These are phyloP conservation scores for Dactylellina leptospora DNA, from an alignment of 2,329 filamentous ascomycete species.

Conservation along the genomic window DNA sequence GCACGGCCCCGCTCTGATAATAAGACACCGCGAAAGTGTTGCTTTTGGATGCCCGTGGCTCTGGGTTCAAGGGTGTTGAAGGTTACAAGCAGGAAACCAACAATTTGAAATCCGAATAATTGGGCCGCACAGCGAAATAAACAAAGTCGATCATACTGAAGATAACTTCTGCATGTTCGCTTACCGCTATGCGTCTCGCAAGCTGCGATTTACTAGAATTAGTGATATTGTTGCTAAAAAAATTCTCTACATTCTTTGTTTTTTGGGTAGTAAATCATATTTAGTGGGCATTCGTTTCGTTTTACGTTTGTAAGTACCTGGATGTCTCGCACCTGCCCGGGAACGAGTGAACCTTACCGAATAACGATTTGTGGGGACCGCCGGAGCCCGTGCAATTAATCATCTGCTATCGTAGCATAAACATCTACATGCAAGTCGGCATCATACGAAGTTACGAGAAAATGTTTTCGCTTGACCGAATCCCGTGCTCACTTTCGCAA, in stretches of 20 bases:
- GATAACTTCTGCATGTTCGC: slow-evolving; percentile 40
- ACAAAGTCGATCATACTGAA: slow-evolving; percentile 11
- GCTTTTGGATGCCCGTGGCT: slow-evolving; percentile 14
- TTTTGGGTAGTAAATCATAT: too few species aligned
- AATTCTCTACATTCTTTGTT: too few species aligned
- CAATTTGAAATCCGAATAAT: slow-evolving; percentile 50
- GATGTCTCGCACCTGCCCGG: slow-evolving; percentile 2
- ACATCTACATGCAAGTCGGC: slow-evolving; percentile 19
- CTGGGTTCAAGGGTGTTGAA: slow-evolving; percentile 37
- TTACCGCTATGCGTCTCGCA: slow-evolving; percentile 41
- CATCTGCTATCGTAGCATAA: slow-evolving; percentile 15
- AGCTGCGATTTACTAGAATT: slow-evolving; percentile 31
- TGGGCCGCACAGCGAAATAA: neutral
- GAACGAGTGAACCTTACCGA: slow-evolving; percentile 30
- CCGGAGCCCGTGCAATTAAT: slow-evolving; percentile 1
- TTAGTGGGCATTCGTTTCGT: neutral
- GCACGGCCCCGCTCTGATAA: slow-evolving; percentile 41
- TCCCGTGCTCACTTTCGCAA: slow-evolving; percentile 8
- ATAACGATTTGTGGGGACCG: too few species aligned
- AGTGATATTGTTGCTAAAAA: slow-evolving; percentile 34
- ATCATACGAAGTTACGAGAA: slow-evolving; percentile 29
- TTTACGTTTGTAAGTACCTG: slow-evolving; percentile 9
- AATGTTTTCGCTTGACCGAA: neutral
- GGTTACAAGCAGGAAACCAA: slow-evolving; percentile 31
- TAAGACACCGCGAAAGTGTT: slow-evolving; percentile 14